Conservation (phyloP, 2,329 filamentous ascomycete genomes). For the Sclerotinia sclerotiorum region DNA sequence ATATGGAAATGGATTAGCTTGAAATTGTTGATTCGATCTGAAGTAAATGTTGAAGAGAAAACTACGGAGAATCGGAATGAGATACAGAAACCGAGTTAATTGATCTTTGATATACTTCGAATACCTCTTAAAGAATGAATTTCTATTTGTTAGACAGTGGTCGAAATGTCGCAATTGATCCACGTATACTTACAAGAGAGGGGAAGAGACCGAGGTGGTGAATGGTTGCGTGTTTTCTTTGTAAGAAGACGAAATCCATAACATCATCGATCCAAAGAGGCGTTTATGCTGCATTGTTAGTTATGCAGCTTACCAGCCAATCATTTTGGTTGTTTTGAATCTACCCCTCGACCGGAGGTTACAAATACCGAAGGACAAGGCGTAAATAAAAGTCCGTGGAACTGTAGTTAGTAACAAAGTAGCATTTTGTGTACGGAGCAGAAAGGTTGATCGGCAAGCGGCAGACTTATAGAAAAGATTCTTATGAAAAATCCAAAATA, state of each 20-base stretch:
- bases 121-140: neutral
- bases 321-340: conserved; percentile 13
- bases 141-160: neutral
- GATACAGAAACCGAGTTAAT: neutral
- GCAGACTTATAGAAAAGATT: neutral
- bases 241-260: conserved; percentile 20
- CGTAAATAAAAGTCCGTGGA: conserved; percentile 3
- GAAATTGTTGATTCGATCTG: neutral
- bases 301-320: conserved; percentile 19
- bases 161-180: too few species aligned
- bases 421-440: neutral
- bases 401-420: neutral
- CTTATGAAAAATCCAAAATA: neutral
- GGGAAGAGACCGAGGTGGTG: neutral
- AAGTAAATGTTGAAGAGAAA: neutral
- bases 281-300: conserved; percentile 1
- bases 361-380: conserved; percentile 10
- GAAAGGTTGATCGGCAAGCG: neutral
- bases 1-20: neutral
- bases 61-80: neutral
- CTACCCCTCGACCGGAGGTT: conserved; percentile 30
- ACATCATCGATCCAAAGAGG: conserved; percentile 24
- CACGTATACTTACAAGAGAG: neutral
- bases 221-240: conserved; percentile 25
- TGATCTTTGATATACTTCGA: neutral